These are phyloP conservation scores for Lojkania enalia DNA, from an alignment of 2,329 filamentous ascomycete species.

Conservation along the genomic window DNA sequence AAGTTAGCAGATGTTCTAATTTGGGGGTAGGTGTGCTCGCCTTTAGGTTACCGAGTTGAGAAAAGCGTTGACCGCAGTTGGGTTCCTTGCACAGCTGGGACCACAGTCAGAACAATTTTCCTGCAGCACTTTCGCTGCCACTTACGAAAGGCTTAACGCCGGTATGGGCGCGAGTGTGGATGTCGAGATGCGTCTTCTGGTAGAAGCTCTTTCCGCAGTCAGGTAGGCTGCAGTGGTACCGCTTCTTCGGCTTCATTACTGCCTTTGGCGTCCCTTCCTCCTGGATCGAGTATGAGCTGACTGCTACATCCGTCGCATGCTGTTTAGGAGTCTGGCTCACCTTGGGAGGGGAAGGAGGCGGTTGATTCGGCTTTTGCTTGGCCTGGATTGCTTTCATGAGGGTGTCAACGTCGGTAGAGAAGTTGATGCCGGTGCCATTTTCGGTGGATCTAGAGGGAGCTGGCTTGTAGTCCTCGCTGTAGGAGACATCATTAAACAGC, in stretches of 20 bases:
- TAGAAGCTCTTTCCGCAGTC: slow-evolving; percentile 81
- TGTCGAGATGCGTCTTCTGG: slow-evolving; percentile 91
- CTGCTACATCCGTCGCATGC: too few relatives aligned
- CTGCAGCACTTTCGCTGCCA: too few relatives aligned
- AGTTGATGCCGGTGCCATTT: slow-evolving; percentile 57
- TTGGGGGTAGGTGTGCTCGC: slow-evolving; percentile 51
- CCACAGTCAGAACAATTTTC: background rate
- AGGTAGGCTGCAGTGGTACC: slow-evolving; percentile 73
- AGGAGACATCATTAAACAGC: slow-evolving; percentile 41
- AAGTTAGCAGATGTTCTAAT: slow-evolving; percentile 14
- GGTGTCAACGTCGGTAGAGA: slow-evolving; percentile 81
- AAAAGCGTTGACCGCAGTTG: slow-evolving; percentile 78
- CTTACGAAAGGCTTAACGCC: slow-evolving; percentile 88
- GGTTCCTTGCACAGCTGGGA: slow-evolving; percentile 66
- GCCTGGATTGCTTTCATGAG: slow-evolving; percentile 87
- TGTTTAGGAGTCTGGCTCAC: slow-evolving; percentile 17
- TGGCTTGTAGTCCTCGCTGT: slow-evolving; percentile 47
- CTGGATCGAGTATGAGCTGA: slow-evolving; percentile 15
- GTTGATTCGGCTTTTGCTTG: slow-evolving; percentile 53
- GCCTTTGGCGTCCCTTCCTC: slow-evolving; percentile 27
- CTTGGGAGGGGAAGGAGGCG: slow-evolving; percentile 30
- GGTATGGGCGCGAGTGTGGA: slow-evolving; percentile 85
- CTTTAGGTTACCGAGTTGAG: slow-evolving; percentile 88
- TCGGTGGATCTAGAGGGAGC: slow-evolving; percentile 46
- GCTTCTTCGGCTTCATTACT: slow-evolving; percentile 57